Conservation (phyloP, 2,329 filamentous ascomycete genomes). For the Aspergillus ruber region DNA sequence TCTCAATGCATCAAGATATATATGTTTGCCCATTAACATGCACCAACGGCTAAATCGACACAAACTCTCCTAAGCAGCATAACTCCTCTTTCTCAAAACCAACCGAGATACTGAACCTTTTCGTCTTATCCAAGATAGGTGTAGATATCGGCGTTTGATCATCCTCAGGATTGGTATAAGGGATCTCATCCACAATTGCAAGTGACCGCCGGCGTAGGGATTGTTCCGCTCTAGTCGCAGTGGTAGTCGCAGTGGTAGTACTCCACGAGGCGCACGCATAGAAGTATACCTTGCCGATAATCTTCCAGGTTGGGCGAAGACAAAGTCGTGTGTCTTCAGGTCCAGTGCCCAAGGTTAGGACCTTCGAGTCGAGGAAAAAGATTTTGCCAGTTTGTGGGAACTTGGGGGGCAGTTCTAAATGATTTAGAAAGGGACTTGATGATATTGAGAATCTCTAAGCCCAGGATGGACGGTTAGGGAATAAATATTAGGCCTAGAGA, state of each 20-base stretch:
- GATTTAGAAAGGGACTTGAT: conserved; percentile 10
- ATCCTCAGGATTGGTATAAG: neutral
- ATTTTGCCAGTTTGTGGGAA: conserved; percentile 20
- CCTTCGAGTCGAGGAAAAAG: conserved; percentile 25
- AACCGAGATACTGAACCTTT: conserved; percentile 11
- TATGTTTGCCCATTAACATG: conserved; percentile 2
- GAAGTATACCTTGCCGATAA: conserved; percentile 22
- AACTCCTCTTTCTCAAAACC: conserved; percentile 23
- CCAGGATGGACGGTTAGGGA: conserved; percentile 6
- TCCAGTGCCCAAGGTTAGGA: conserved; percentile 12
- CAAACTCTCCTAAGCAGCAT: conserved; percentile 11
- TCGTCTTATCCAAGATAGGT: neutral
- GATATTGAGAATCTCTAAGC: conserved; percentile 18
- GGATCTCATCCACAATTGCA: neutral
- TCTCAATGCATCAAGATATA: no score
- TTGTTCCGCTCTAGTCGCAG: neutral
- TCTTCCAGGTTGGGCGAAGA: conserved; percentile 21
- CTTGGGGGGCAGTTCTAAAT: conserved; percentile 1
- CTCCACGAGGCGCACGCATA: conserved; percentile 30
- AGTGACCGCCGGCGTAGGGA: neutral
- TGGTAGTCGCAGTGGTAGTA: neutral
- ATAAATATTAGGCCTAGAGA: neutral
- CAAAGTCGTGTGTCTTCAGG: conserved; percentile 16
- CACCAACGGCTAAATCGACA: conserved; percentile 7
- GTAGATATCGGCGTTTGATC: neutral